Percentiles rank a stretch among this genome's conserved stretches.
These are phyloP conservation scores for Stephania cephalantha DNA, from an alignment of 164 flowering plant species.

Conservation along the genomic window DNA sequence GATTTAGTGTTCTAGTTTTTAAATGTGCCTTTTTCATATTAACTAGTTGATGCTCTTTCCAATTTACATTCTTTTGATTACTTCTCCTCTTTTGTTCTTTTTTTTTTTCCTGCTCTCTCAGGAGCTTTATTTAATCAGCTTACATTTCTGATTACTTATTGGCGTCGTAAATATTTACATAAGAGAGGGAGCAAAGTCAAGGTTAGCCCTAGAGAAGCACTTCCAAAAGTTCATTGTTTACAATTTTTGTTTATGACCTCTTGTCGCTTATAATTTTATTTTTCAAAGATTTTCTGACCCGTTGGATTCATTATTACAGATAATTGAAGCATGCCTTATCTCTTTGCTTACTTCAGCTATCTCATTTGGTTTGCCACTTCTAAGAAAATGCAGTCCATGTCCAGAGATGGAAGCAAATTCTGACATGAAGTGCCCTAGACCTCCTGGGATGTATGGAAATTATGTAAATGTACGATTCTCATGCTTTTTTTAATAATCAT, in stretches of 20 bases:
- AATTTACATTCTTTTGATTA: background rate
- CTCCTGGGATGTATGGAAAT: constrained; percentile 96
- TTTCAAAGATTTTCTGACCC: background rate
- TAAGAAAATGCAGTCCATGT: constrained; percentile 87
- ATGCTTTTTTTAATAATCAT: background rate
- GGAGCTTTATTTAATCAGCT: constrained; percentile 97
- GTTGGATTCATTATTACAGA: constrained; percentile 32
- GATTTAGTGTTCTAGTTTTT: background rate
- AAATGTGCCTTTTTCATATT: background rate
- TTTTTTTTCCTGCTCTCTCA: constrained; percentile 20
- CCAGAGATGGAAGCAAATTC: constrained; percentile 62
- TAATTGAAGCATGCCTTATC: constrained; percentile 81
- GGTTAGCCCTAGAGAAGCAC: constrained; percentile 29
- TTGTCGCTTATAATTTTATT: background rate
- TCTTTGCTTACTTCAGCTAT: constrained; percentile 75
- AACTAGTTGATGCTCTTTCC: background rate
- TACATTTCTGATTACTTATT: constrained; percentile 64
- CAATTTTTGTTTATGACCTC: background rate
- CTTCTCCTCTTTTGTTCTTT: background rate
- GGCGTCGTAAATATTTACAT: constrained; percentile 88
- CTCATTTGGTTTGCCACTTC: constrained; percentile 89
- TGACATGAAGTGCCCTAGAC: constrained; percentile 79
- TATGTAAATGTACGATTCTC: constrained; percentile 84
- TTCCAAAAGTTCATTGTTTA: background rate
- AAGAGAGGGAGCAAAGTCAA: constrained; percentile 84